Evolutionary conservation across 1,284 basidiomycete genomes (phyloP), one percentile per base, ranked within the genome.

Genomic region (Heterobasidion irregulare): DNA sequence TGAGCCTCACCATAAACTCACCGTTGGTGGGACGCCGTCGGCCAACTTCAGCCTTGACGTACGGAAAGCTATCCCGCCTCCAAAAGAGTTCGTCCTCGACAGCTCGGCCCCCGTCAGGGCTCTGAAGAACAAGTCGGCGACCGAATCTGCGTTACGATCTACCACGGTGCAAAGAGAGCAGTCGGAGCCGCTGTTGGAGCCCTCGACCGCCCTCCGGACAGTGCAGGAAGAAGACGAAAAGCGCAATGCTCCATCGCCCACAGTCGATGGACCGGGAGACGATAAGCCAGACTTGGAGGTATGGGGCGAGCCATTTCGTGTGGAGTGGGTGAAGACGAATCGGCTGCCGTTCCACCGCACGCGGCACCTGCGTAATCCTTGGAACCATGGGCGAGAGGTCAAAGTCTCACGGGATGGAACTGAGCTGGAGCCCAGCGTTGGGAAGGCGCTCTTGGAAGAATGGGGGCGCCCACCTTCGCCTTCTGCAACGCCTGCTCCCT

Each of bases 401-500:
- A 96, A 95, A 74, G 86, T 94, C 9, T 96, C 92, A 10, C 77
- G 93, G 53, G 94, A 97, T 65, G 94, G 94, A 12, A 96, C 94
- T 1, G 94, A 97, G 69, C 70, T 97, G 26, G 94, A 96, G 68
- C 92, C 94, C 1, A 66, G 66, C n/a, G 80, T 94, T 38, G 93
- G 91, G 6, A 75, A 82, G 57, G 74, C 72, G 62, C 69, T 97
- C 50, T 64, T 96, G 56, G 82, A 85, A 1, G 89, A 93, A 64
- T 96, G 93, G 93, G 74, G 56, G 52, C 54, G 59, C 15, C 41
- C 43, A 9, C 41, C 52, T 15, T 54, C 54, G 1, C 34, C 51
- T 43, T 50, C 43, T 16, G n/a, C 44, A n/a, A 13, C 26, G 43
- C 18, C 32, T 8, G 26, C 35, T n/a, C 38, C 44, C 4, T 13